Base-by-base conservation (phyloP, 2,329 filamentous ascomycete species). In the Cladosporium halotolerans region DNA sequence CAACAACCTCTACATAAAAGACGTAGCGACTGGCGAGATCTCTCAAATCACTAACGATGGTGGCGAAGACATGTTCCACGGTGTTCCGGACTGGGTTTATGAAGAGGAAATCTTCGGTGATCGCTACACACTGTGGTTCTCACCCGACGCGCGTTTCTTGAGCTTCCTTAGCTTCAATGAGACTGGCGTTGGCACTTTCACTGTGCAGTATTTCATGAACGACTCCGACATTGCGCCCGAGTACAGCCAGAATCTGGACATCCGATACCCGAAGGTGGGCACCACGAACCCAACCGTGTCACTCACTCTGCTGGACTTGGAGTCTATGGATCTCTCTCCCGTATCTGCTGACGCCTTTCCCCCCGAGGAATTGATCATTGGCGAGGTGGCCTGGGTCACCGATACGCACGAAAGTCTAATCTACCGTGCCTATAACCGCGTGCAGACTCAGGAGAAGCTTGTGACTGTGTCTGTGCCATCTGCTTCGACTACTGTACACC, bases 221-320 rank as follows among this genome's bases (percentile, higher is more conserved):
- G 72, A 76, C 53, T 67, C 80, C 55, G 68, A 77, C 19, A 65
- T 81, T 11, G 80, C 83, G 0, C 81, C 82, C 0, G 69, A 76
- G 0, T 87, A 88, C 62, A 83, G 84, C 1, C 67, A 73, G 0
- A 79, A 86, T 58, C 70, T 86, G 2, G 77, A 85, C 19, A 67
- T 88, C 45, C 75, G 83, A 10, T 87, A 88, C 58, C 84, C 84
- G 41, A 87, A 87, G 67, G 83, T 85, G 9, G 83, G 83, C 44
- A 79, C 79, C 45, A 84, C 76, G 56, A 87, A 87, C 62, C 84
- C 84, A 0, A 84, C 79, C 0, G 83, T 84, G 1, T 71, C 76
- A 13, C 74, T 87, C 57, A 80, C 80, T 51, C 63, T 88, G 1
- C 69, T 87, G 2, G 71, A 79, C 16, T 65, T 86, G 10, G 71